These are phyloP conservation scores for Penicillium turbatum DNA, from an alignment of 495 filamentous ascomycete genomes.

Conservation along the genomic window DNA sequence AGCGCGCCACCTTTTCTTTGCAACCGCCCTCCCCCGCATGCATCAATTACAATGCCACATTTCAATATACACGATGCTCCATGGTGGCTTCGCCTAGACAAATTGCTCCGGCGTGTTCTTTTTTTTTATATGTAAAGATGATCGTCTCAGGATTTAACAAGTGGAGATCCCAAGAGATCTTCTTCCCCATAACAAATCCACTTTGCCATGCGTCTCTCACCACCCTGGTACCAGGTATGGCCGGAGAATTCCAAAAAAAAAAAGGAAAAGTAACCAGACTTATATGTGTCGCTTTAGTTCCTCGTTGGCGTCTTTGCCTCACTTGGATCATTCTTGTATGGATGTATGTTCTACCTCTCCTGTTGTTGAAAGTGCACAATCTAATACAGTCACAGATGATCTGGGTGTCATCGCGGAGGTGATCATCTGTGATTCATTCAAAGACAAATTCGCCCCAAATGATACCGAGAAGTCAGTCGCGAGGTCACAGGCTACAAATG, in stretches of 20 bases:
- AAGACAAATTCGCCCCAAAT: slow-evolving; percentile 46
- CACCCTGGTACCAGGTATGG: slow-evolving; percentile 53
- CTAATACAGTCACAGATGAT: slow-evolving; percentile 34
- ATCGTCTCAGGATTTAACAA: background rate
- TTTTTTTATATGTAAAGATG: slow-evolving; percentile 2
- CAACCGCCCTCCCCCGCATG: slow-evolving; percentile 3
- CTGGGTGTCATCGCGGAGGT: slow-evolving; percentile 60
- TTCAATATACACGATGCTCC: too few species aligned
- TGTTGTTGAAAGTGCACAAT: slow-evolving; percentile 11
- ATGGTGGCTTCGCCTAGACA: background rate
- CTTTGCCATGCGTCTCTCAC: slow-evolving; percentile 49
- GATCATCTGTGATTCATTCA: slow-evolving; percentile 49
- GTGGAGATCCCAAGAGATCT: slow-evolving; percentile 26
- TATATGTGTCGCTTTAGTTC: slow-evolving; percentile 42
- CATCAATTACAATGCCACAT: too few species aligned
- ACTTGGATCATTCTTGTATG: slow-evolving; percentile 57
- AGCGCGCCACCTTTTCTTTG: background rate
- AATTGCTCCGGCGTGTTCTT: background rate
- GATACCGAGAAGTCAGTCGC: slow-evolving; percentile 50
- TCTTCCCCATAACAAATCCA: slow-evolving; percentile 1
- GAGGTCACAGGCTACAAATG: background rate
- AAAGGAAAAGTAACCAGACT: too few species aligned
- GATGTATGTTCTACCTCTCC: slow-evolving; percentile 33
- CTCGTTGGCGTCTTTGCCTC: slow-evolving; percentile 61
- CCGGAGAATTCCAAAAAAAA: background rate